Percentiles rank a stretch among this genome's conserved stretches.
These are phyloP conservation scores for Talaromyces albobiverticillius DNA, from an alignment of 2,329 filamentous ascomycete species.

Conservation along the genomic window DNA sequence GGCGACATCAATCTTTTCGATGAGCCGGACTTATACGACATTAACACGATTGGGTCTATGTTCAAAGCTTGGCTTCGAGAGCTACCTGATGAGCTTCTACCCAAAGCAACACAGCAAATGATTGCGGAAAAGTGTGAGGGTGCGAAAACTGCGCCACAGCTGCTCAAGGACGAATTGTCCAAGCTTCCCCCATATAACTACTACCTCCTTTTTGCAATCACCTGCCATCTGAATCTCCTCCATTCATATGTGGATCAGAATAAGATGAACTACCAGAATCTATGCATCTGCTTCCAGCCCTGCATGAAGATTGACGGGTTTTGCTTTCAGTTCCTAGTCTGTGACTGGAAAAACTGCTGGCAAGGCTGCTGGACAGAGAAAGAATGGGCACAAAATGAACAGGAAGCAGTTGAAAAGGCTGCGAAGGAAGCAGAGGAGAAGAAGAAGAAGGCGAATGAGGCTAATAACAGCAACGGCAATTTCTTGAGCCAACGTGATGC, in stretches of 20 bases:
- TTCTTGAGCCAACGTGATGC: neutral
- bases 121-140: slow-evolving; percentile 77
- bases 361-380: slow-evolving; percentile 91
- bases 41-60: slow-evolving; percentile 94
- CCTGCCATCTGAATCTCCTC: slow-evolving; percentile 87
- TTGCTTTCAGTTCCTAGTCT: slow-evolving; percentile 92
- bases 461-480: slow-evolving; percentile 23
- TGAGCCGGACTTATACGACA: slow-evolving; percentile 84
- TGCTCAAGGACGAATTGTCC: slow-evolving; percentile 87
- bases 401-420: slow-evolving; percentile 33
- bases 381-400: slow-evolving; percentile 64
- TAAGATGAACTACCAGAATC: slow-evolving; percentile 95
- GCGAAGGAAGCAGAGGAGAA: slow-evolving; percentile 14
- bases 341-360: slow-evolving; percentile 96
- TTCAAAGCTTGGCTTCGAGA: slow-evolving; percentile 95
- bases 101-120: slow-evolving; percentile 75
- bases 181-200: slow-evolving; percentile 96
- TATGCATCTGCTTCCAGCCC: slow-evolving; percentile 95
- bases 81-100: slow-evolving; percentile 90
- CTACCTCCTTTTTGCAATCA: slow-evolving; percentile 95
- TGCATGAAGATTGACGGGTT: slow-evolving; percentile 95
- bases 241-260: slow-evolving; percentile 92
- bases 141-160: slow-evolving; percentile 74
- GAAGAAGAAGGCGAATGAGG: neutral
- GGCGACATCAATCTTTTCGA: slow-evolving; percentile 87